phyloP scores from a whole-genome alignment of 2,329 filamentous ascomycete species.

The Dichotomopilus funicola region DNA sequence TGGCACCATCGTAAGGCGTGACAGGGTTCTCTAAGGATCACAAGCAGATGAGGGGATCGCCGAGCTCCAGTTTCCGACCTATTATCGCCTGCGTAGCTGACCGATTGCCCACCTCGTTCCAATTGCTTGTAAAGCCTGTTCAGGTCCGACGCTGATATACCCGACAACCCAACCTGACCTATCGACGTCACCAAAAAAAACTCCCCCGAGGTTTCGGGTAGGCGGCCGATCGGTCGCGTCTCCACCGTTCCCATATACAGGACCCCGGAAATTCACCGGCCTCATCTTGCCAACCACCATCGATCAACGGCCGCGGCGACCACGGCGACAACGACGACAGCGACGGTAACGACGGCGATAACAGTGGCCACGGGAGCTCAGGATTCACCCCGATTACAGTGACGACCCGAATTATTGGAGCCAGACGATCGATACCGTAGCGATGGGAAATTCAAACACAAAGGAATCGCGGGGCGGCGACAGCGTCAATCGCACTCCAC shows the following conservation, averaged over 20 bases:
- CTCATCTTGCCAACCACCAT: too few relatives aligned
- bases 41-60: not conserved
- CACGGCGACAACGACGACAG: too few relatives aligned
- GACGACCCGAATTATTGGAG: slow-evolving; percentile 5
- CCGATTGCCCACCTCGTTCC: not conserved
- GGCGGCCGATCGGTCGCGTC: not conserved
- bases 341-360: too few relatives aligned
- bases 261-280: not conserved
- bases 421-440: not conserved
- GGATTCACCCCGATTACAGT: not conserved
- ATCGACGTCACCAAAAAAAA: slow-evolving; percentile 9
- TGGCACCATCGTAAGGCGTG: not conserved
- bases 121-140: not conserved
- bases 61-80: not conserved
- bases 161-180: not conserved
- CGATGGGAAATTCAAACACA: slow-evolving; percentile 33
- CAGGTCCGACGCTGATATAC: slow-evolving; percentile 5
- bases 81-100: not conserved
- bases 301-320: too few relatives aligned
- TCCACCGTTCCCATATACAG: not conserved
- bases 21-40: not conserved
- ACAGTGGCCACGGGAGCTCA: too few relatives aligned
- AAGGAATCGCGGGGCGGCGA: slow-evolving; percentile 30
- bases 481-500: slow-evolving; percentile 22
- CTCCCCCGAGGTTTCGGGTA: not conserved